Evolutionary conservation across 129 eudicot species (phyloP).

Genomic region (Deinandra increscens): DNA sequence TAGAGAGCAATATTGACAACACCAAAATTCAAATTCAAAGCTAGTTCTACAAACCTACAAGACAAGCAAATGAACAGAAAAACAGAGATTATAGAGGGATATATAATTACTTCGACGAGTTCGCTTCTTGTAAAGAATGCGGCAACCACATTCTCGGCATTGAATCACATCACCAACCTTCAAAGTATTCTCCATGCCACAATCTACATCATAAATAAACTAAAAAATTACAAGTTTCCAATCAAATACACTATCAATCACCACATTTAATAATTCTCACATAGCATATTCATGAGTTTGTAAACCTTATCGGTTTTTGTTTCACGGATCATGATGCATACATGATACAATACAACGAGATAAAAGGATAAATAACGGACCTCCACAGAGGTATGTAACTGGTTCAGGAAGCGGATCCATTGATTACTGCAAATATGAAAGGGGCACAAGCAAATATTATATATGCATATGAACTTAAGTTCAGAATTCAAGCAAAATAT

Average conservation of each 20-base stretch:
- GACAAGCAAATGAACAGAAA: neutral
- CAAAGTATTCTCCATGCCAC: slow-evolving; percentile 75
- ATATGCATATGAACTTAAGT: neutral
- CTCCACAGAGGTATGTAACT: slow-evolving; percentile 81
- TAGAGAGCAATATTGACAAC: neutral
- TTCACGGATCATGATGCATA: neutral
- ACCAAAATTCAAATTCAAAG: neutral
- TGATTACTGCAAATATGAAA: slow-evolving; percentile 1
- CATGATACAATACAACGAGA: neutral
- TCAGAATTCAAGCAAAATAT: no score
- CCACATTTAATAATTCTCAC: neutral
- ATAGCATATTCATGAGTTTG: neutral
- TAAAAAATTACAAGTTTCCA: neutral
- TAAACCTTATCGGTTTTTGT: neutral
- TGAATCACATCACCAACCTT: slow-evolving; percentile 86
- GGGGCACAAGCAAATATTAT: no score
- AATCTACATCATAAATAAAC: slow-evolving; percentile 39
- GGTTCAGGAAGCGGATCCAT: slow-evolving; percentile 86
- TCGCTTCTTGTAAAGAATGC: slow-evolving; percentile 85
- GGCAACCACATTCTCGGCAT: slow-evolving; percentile 88
- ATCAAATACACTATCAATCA: neutral
- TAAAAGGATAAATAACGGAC: slow-evolving; percentile 32
- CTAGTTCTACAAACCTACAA: neutral
- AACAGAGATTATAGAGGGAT: neutral
- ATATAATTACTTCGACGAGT: slow-evolving; percentile 76